Conservation (phyloP, 257 asterid genomes). For the Solanum clarkiae region DNA sequence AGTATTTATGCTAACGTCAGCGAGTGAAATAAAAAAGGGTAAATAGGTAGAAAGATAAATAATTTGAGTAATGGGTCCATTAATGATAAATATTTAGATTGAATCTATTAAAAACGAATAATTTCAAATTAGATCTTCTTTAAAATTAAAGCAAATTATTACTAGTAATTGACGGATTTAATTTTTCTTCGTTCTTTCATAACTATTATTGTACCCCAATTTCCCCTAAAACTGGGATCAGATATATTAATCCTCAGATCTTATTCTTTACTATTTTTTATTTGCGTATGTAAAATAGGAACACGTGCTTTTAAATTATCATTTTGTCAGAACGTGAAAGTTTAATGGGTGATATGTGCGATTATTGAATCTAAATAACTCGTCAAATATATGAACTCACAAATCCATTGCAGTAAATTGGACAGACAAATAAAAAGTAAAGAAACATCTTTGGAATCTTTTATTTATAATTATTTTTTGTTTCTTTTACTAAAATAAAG, state of each 20-base stretch:
- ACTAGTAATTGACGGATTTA: no score
- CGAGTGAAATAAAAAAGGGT: no score
- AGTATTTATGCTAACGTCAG: no score
- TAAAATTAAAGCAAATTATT: no score
- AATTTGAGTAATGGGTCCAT: no score
- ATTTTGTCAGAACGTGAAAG: not conserved
- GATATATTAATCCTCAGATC: not conserved
- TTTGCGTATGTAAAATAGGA: not conserved
- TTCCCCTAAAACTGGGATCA: not conserved
- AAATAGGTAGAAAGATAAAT: no score
- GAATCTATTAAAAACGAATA: no score
- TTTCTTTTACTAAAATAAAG: slow-evolving; percentile 7
- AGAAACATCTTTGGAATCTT: not conserved
- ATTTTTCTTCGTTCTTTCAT: not conserved
- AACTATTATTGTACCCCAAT: not conserved
- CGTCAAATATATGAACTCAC: not conserved
- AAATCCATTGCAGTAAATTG: not conserved
- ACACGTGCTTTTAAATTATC: not conserved
- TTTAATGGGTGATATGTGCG: not conserved
- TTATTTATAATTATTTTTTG: not conserved
- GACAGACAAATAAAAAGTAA: not conserved
- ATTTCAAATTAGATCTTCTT: no score
- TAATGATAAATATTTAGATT: no score
- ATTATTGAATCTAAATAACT: not conserved
- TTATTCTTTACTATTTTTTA: not conserved